Evolutionary conservation across 345 rosid species (phyloP).

Genomic region (Geranium rotundifolium): DNA sequence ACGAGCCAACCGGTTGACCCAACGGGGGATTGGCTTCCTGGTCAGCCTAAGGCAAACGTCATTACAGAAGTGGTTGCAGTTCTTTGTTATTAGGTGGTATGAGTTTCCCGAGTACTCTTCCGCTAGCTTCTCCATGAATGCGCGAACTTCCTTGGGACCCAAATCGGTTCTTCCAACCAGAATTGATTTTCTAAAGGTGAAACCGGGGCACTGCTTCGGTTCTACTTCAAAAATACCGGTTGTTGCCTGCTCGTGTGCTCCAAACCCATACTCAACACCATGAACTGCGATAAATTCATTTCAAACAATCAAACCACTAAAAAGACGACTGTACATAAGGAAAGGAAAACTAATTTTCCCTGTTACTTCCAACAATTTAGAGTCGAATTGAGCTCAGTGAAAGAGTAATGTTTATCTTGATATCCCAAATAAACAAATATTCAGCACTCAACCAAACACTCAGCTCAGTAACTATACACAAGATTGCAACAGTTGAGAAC

Average conservation of each 20-base stretch:
- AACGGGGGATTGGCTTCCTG: constrained; percentile 77
- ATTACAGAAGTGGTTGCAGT: constrained; percentile 95
- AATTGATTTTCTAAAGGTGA: constrained; percentile 72
- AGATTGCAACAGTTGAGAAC: too few species aligned
- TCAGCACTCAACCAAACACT: too few species aligned
- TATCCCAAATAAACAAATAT: too few species aligned
- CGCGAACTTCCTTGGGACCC: constrained; percentile 50
- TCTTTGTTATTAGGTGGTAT: constrained; percentile 80
- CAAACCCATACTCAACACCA: constrained; percentile 87
- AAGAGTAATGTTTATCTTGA: too few species aligned
- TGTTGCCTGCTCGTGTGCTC: constrained; percentile 89
- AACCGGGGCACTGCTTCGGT: constrained; percentile 85
- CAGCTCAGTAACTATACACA: too few species aligned
- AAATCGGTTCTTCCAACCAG: constrained; percentile 80
- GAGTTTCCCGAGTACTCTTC: constrained; percentile 67
- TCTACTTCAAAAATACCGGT: constrained; percentile 92
- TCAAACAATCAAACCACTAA: background rate
- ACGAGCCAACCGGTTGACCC: constrained; percentile 98
- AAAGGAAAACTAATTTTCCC: too few species aligned
- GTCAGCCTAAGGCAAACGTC: constrained; percentile 66
- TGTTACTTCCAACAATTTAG: too few species aligned
- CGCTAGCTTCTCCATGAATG: constrained; percentile 72
- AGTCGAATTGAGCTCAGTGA: too few species aligned
- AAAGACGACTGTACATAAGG: background rate
- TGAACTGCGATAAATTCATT: constrained; percentile 40